Evolutionary conservation across 305 asterid genomes (phyloP), one percentile per base, ranked within the genome.

Genomic region (Rubia balearica): DNA sequence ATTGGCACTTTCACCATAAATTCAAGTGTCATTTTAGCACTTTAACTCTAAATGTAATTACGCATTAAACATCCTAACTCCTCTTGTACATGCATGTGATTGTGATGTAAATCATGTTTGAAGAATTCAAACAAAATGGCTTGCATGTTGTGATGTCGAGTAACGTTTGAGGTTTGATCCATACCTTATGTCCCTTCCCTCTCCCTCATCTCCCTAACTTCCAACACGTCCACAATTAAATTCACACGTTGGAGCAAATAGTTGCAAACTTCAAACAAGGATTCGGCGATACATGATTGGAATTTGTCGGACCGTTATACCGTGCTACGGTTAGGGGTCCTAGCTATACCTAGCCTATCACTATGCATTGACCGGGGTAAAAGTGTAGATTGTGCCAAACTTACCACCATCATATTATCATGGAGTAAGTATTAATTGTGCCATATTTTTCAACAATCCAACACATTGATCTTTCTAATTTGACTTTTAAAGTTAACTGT

Each of bases 181-280:
- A 57, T 22, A 17, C 56, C 36, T 57, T 3, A 21, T 57, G 62
- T 57, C 62, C 7, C 36, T 8, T 53, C 3, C 60, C 17, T 46
- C 8, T 57, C 36, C 33, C 38, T 33, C 38, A 33, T 33, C 38
- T 45, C 49, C 49, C 49, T 7, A 21, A 57, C 36, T 57, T 36
- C 62, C 63, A 57, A 57, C 63, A 57, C 63, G 16, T 22, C 36
- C 63, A 21, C 63, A 57, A 57, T 21, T 57, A n/a, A 55, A 17
- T 19, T 17, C 61, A 19, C 61, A 19, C 30, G 11, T 1, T 16
- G 60, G 24, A 19, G 60, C 60, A 55, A 55, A 55, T 1, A 55
- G 60, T 27, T 17, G 60, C 10, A 55, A 55, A n/a, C 24, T 8
- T 7, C 19, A 55, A 55, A 53, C 61, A 6, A 27, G 11, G 61